Evolutionary conservation across 2,329 filamentous ascomycete genomes (phyloP), one percentile per base, ranked within the genome.

Genomic region (Alternaria rosae): DNA sequence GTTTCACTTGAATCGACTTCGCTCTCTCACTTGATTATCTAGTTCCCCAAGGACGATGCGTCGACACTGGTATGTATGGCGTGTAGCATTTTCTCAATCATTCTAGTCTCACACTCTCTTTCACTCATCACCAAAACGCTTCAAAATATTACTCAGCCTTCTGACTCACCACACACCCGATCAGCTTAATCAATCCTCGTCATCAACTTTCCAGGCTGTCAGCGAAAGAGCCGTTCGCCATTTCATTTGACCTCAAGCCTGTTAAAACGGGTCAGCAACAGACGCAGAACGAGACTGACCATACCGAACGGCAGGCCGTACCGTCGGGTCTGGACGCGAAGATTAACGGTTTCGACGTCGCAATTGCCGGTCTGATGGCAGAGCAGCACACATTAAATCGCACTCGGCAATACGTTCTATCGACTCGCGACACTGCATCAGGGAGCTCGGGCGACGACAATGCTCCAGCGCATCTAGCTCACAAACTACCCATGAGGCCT

Each of bases 161-260:
- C 8, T 15, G 2, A 5, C 7, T 35, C 32, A 35, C n/a, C n/a
- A 0, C 35, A 38, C 1, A 6, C n/a, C 9, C 1, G 5, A 17
- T 38, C 15, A 2, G 15, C 9, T 2, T 1, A 15, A 38, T 38
- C 35, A 17, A 11, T 1, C 0, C 1, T 17, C 10, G 8, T 10
- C 5, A 1, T 38, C 9, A 2, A 6, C 5, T 38, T 38, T 17
- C n/a, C 9, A n/a, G 35, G n/a, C 2, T 17, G 9, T 6, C n/a
- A 17, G 5, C 35, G 0, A 6, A n/a, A 17, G 4, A 10, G 8
- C 0, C n/a, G 9, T 38, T 1, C n/a, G 0, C 3, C 0, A 38
- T 38, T 1, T 9, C 2, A 6, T 17, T 0, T 17, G 1, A 0
- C 6, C n/a, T 11, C 9, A 3, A 1, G 1, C 1, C 4, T 0